Conservation (phyloP, 768 basidiomycete genomes). For the Phaffia australis region DNA sequence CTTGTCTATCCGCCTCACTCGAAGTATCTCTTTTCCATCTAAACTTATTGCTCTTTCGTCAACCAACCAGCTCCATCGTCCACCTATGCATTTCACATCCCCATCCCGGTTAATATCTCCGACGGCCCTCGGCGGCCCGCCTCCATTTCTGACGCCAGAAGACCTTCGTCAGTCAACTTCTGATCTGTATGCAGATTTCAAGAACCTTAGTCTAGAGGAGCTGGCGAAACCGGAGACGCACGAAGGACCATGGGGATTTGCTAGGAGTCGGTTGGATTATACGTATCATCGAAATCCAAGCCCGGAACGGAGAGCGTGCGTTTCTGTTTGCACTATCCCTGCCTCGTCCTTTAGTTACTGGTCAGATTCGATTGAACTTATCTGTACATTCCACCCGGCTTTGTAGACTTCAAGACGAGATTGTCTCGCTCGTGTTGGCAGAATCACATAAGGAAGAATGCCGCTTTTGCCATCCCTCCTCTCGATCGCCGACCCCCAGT, state of each 20-base stretch:
- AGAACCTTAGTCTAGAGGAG: slow-evolving; percentile 7
- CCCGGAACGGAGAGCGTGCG: slow-evolving; percentile 25
- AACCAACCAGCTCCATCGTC: neutral
- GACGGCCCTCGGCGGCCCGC: neutral
- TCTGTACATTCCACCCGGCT: neutral
- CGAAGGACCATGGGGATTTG: slow-evolving; percentile 22
- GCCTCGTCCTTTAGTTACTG: no score
- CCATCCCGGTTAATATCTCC: neutral
- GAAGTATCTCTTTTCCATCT: neutral
- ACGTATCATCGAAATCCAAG: slow-evolving; percentile 30
- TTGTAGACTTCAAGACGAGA: slow-evolving; percentile 30
- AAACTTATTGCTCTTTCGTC: neutral
- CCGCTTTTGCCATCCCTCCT: slow-evolving; percentile 13
- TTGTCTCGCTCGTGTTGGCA: slow-evolving; percentile 27
- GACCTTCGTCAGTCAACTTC: slow-evolving; percentile 28
- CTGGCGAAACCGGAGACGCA: slow-evolving; percentile 13
- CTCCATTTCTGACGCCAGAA: slow-evolving; percentile 23
- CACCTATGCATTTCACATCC: neutral
- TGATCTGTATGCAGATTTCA: slow-evolving; percentile 29
- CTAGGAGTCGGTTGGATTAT: slow-evolving; percentile 28
- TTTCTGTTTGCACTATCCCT: neutral
- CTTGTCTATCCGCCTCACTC: neutral
- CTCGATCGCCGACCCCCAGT: neutral
- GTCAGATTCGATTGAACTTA: neutral
- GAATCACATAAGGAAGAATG: slow-evolving; percentile 18